Evolutionary conservation across 2,329 filamentous ascomycete genomes (phyloP).

Genomic region (Aschersonia sp.): DNA sequence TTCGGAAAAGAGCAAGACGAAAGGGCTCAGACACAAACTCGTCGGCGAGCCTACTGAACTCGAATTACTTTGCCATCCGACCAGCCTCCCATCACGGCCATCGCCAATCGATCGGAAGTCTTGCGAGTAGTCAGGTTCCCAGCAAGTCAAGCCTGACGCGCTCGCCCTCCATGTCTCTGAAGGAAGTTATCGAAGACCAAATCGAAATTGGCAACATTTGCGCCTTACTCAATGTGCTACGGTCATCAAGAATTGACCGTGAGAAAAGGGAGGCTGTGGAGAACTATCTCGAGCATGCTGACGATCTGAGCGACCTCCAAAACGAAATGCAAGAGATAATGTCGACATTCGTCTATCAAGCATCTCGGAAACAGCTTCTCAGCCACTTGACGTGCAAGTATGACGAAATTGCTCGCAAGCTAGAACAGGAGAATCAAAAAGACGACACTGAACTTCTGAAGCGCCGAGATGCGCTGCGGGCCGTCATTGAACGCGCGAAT

Average conservation of each 20-base stretch:
- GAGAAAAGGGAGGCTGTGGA: conserved; percentile 79
- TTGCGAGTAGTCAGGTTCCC: conserved; percentile 15
- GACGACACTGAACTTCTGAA: conserved; percentile 16
- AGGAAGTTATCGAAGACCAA: conserved; percentile 40
- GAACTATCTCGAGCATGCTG: conserved; percentile 65
- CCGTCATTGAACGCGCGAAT: conserved; percentile 62
- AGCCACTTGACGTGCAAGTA: conserved; percentile 49
- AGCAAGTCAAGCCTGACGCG: conserved; percentile 23
- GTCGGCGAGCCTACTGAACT: conserved; percentile 52
- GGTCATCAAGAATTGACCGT: conserved; percentile 63
- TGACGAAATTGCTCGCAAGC: conserved; percentile 22
- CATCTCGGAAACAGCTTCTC: conserved; percentile 65
- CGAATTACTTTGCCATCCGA: conserved; percentile 69
- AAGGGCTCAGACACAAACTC: conserved; percentile 25
- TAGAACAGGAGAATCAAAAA: conserved; percentile 23
- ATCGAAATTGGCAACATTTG: conserved; percentile 47
- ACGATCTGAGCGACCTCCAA: conserved; percentile 62
- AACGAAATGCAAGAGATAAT: conserved; percentile 74
- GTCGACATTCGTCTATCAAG: conserved; percentile 78
- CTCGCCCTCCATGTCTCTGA: conserved; percentile 10
- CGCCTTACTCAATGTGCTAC: conserved; percentile 54
- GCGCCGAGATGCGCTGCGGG: conserved; percentile 54
- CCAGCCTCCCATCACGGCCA: conserved; percentile 26
- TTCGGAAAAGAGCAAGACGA: conserved; percentile 60
- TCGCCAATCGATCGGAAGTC: conserved; percentile 16